These are phyloP conservation scores for Blastobotrys indianensis DNA, from an alignment of 1,139 yeast genomes.

Conservation along the genomic window DNA sequence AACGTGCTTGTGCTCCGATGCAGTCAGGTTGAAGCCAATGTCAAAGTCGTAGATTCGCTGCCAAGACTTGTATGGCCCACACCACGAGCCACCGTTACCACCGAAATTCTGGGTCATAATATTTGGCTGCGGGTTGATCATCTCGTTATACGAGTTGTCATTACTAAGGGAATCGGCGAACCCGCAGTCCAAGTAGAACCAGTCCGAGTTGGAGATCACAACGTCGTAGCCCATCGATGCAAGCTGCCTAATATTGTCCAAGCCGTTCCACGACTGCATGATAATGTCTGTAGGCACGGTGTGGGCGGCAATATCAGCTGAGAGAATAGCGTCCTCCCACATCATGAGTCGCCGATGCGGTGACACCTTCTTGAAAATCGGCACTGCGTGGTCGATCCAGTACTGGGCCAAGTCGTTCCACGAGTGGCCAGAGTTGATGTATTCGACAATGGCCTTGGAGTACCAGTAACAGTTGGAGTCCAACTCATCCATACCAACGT, in stretches of 20 bases:
- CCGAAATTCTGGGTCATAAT: constrained; percentile 33
- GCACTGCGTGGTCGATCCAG: constrained; percentile 38
- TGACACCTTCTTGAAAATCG: constrained; percentile 33
- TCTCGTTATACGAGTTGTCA: constrained; percentile 34
- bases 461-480: constrained; percentile 37
- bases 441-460: constrained; percentile 31
- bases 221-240: constrained; percentile 41
- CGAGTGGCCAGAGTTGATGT: constrained; percentile 33
- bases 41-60: constrained; percentile 43
- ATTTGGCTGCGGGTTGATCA: constrained; percentile 26
- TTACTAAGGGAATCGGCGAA: constrained; percentile 41
- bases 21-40: constrained; percentile 36
- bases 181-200: constrained; percentile 45
- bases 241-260: constrained; percentile 31
- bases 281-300: constrained; percentile 35
- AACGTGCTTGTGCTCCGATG: constrained; percentile 33
- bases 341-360: constrained; percentile 34
- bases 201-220: constrained; percentile 38
- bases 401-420: constrained; percentile 36
- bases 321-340: constrained; percentile 44
- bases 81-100: constrained; percentile 42
- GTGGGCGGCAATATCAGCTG: constrained; percentile 17
- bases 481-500: constrained; percentile 46
- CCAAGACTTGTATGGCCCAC: constrained; percentile 47
- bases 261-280: constrained; percentile 42